phyloP scores from a whole-genome alignment of 179 eudicot genomes.

The Camellia oleifera region DNA sequence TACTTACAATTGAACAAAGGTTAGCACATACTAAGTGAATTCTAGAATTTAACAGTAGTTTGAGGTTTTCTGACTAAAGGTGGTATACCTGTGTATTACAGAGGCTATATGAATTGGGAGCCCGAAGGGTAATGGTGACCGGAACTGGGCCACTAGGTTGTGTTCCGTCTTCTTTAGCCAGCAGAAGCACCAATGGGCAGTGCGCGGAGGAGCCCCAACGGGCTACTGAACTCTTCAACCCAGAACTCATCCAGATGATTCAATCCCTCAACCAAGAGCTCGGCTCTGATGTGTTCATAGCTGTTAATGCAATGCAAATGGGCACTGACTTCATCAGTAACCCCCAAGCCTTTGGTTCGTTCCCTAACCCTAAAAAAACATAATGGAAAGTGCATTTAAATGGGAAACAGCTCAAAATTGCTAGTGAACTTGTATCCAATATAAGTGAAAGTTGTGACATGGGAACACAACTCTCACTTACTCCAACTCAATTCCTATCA shows the following conservation, averaged over 20 bases:
- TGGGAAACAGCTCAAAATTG: no score
- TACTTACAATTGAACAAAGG: no score
- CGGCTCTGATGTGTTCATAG: conserved; percentile 53
- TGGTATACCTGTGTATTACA: conserved; percentile 20
- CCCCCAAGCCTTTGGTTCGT: conserved; percentile 59
- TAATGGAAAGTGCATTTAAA: no score
- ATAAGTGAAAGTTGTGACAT: no score
- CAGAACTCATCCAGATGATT: conserved; percentile 49
- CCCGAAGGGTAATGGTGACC: conserved; percentile 73
- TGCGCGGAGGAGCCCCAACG: conserved; percentile 58
- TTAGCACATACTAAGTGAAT: no score
- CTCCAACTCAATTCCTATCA: no score
- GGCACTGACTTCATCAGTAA: conserved; percentile 51
- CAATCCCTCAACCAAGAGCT: conserved; percentile 43
- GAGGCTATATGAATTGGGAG: conserved; percentile 66
- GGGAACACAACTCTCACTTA: no score
- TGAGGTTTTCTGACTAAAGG: neutral
- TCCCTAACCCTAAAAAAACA: neutral
- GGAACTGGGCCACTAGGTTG: conserved; percentile 88
- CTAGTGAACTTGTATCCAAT: no score
- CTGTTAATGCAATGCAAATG: conserved; percentile 52
- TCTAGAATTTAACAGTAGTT: neutral
- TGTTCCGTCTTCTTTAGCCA: conserved; percentile 69
- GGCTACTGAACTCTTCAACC: conserved; percentile 63
- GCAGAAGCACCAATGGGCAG: conserved; percentile 50